Evolutionary conservation across 2,329 filamentous ascomycete species (phyloP), one percentile per base, ranked within the genome.

Genomic region (Fusarium sterilihyphosum): DNA sequence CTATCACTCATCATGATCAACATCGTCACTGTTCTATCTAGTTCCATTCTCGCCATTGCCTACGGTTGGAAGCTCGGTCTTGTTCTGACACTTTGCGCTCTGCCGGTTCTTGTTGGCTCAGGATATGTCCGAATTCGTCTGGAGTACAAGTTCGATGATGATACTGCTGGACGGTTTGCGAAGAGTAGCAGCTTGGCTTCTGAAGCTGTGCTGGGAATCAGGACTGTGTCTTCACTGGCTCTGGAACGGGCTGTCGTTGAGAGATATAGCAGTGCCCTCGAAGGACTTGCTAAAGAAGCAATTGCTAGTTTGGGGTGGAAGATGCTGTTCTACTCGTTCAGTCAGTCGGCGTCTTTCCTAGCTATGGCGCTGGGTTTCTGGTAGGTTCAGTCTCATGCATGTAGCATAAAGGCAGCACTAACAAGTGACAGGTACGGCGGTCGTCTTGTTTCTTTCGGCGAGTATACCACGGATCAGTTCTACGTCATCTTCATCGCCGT

Each of bases 31-130:
- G 72, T 89, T 2, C 14, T 87, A 3, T 83, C 85, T 2, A 86
- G 83, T 69, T 82, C 83, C 20, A 80, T 86, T 14, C 78, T 90
- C 3, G 84, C 84, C 8, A 80, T 90, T 12, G 83, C 78, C 5
- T 82, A 82, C 53, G 85, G 85, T 1, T 90, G 86, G 86, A 88
- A 87, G 61, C 81, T 89, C 3, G 86, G 86, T 1, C 80, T 89
- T 1, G 84, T 86, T 0, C 79, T 87, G 3, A 79, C 85, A 2
- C 82, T 87, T 41, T 86, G 84, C 17, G 85, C 84, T 6, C 75
- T 89, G 16, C 83, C 87, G 1, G 81, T 84, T 0, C 79, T 89
- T 24, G 76, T 88, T 5, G 75, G 80, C 2, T 81, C 85, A 1
- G 87, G 87, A 6, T 87, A 86, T 56, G 67, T 85, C 9, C 83